Percentiles rank a stretch among this genome's conserved stretches.
Evolutionary conservation across 2,329 filamentous ascomycete genomes (phyloP).

Genomic region (Diaporthe capsici): DNA sequence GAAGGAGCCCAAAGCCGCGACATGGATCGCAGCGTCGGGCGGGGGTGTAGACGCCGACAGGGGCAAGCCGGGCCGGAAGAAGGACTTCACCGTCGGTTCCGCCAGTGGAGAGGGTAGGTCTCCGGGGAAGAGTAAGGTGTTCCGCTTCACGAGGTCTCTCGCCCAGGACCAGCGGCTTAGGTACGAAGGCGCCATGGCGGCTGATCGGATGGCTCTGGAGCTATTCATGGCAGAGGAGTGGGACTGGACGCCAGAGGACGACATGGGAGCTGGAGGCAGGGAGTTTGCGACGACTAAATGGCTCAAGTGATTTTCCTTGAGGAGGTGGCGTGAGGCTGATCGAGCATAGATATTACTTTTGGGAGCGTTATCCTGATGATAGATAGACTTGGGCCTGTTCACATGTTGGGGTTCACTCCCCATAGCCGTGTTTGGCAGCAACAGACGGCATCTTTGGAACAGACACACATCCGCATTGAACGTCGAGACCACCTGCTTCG

Average conservation of each 20-base stretch:
- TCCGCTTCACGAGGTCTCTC: constrained; percentile 66
- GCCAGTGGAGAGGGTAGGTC: constrained; percentile 39
- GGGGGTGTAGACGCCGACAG: constrained; percentile 37
- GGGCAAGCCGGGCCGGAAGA: constrained; percentile 4
- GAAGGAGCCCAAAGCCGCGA: constrained; percentile 53
- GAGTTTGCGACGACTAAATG: constrained; percentile 34
- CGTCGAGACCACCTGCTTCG: not conserved
- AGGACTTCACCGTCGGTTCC: constrained; percentile 36
- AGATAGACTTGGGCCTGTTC: constrained; percentile 4
- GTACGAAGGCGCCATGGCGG: constrained; percentile 63
- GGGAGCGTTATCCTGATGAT: not conserved
- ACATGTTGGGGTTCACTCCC: constrained; percentile 1
- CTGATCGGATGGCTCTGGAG: constrained; percentile 64
- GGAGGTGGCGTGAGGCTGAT: not conserved
- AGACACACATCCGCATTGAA: not conserved
- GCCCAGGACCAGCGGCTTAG: constrained; percentile 65
- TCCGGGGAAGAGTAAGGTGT: constrained; percentile 47
- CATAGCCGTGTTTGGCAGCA: not conserved
- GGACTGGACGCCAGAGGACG: constrained; percentile 71
- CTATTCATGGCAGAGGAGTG: constrained; percentile 71
- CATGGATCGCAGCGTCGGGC: constrained; percentile 53
- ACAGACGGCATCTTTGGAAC: not conserved
- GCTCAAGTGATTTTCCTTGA: constrained; percentile 22
- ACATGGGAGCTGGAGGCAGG: constrained; percentile 25
- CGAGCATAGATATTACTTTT: not conserved